These are phyloP conservation scores for Hirschioporus abietinus DNA, from an alignment of 768 basidiomycete species.

Conservation along the genomic window DNA sequence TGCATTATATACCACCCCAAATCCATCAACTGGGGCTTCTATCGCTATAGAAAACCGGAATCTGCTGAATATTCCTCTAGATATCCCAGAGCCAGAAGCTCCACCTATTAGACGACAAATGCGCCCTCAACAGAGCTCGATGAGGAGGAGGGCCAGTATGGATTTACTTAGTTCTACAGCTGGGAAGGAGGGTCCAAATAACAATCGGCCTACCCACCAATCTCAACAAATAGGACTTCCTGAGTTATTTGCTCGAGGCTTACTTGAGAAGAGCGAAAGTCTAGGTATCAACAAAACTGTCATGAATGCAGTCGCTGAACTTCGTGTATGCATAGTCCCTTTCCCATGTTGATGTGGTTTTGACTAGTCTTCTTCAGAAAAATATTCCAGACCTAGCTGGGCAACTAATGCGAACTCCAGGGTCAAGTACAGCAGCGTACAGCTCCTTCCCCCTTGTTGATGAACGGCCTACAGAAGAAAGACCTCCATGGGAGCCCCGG, in stretches of 20 bases:
- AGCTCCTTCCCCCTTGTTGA: conserved; percentile 59
- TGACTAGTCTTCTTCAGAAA: conserved; percentile 39
- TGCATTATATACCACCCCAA: conserved; percentile 69
- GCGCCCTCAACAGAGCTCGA: conserved; percentile 21
- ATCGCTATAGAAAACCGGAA: conserved; percentile 80
- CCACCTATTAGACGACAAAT: conserved; percentile 31
- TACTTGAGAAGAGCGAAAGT: conserved; percentile 72
- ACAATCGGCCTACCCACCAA: conserved; percentile 29
- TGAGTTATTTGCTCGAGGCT: conserved; percentile 65
- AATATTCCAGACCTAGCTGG: conserved; percentile 83
- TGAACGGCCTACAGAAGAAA: conserved; percentile 51
- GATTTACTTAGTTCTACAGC: neutral
- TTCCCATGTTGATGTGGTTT: conserved; percentile 13
- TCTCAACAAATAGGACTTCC: conserved; percentile 50
- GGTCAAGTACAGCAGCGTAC: conserved; percentile 30
- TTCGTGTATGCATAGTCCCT: conserved; percentile 46
- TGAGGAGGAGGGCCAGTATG: conserved; percentile 22
- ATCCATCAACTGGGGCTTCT: conserved; percentile 68
- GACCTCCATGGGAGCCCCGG: conserved; percentile 64
- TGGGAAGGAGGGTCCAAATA: conserved; percentile 3
- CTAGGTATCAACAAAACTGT: conserved; percentile 81
- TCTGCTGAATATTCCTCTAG: conserved; percentile 64
- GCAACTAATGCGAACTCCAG: conserved; percentile 55
- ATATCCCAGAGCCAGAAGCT: conserved; percentile 47
- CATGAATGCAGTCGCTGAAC: conserved; percentile 73